These are phyloP conservation scores for Eucommia ulmoides DNA, from an alignment of 257 asterid species.

Conservation along the genomic window DNA sequence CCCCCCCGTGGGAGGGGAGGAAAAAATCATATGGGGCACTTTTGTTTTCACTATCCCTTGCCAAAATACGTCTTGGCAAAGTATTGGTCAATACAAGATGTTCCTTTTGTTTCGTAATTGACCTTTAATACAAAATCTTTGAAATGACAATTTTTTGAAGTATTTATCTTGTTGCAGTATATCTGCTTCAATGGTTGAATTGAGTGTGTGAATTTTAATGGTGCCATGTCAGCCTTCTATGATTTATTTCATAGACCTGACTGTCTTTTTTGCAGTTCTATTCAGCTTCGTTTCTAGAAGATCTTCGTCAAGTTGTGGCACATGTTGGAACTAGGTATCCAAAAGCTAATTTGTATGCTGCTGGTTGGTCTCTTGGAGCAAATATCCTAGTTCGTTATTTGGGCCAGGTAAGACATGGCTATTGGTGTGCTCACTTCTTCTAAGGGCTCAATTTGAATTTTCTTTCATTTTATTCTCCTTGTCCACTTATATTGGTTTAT, in stretches of 20 bases:
- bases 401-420: slow-evolving; percentile 51
- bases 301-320: slow-evolving; percentile 68
- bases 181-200: neutral
- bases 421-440: neutral
- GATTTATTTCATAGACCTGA: no score
- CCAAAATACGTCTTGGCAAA: no score
- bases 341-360: slow-evolving; percentile 70
- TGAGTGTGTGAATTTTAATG: neutral
- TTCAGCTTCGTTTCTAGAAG: slow-evolving; percentile 95
- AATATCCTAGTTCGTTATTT: slow-evolving; percentile 85
- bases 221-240: neutral
- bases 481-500: no score
- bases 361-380: slow-evolving; percentile 97
- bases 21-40: no score
- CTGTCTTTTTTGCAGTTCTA: slow-evolving; percentile 78
- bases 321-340: slow-evolving; percentile 61
- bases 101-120: neutral
- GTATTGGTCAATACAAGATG: neutral
- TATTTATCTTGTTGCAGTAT: neutral
- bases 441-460: neutral
- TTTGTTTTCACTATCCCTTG: no score
- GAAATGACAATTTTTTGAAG: neutral
- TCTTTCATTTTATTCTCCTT: neutral
- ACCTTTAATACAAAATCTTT: neutral
- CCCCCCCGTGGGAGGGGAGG: no score